A percentile compares a stretch with the other conserved stretches of the same genome.
These are phyloP conservation scores for Tolypocladium ovalisporum DNA, from an alignment of 2,329 filamentous ascomycete genomes.

Conservation along the genomic window DNA sequence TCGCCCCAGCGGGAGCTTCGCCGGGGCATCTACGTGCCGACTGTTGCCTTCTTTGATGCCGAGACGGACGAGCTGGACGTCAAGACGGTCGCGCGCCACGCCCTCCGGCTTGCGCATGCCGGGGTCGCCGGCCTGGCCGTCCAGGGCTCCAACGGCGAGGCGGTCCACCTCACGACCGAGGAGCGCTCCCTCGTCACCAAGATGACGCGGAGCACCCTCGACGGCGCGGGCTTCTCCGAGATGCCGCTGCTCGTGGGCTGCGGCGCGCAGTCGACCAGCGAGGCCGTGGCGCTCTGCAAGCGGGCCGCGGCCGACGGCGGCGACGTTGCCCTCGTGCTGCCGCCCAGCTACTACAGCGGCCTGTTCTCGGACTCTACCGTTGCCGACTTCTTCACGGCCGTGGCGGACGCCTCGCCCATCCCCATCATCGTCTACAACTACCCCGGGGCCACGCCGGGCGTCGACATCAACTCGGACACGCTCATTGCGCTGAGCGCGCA, in stretches of 20 bases:
- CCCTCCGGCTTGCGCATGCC: slow-evolving; percentile 47
- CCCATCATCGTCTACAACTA: slow-evolving; percentile 56
- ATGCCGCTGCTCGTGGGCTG: slow-evolving; percentile 60
- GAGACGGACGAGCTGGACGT: slow-evolving; percentile 51
- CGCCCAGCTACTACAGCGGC: slow-evolving; percentile 57
- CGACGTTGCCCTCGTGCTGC: slow-evolving; percentile 56
- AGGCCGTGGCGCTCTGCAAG: slow-evolving; percentile 53
- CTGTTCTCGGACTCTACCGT: slow-evolving; percentile 47
- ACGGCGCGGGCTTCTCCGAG: slow-evolving; percentile 40
- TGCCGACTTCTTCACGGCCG: slow-evolving; percentile 49
- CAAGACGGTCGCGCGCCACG: slow-evolving; percentile 36
- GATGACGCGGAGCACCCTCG: slow-evolving; percentile 50
- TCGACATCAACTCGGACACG: slow-evolving; percentile 46
- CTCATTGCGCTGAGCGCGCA: slow-evolving; percentile 40
- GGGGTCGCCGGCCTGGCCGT: slow-evolving; percentile 57
- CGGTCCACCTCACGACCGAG: slow-evolving; percentile 53
- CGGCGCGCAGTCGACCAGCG: slow-evolving; percentile 55
- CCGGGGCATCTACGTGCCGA: slow-evolving; percentile 48
- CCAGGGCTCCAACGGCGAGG: slow-evolving; percentile 65
- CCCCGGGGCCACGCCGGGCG: slow-evolving; percentile 43
- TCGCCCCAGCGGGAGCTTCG: not conserved
- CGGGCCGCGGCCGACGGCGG: slow-evolving; percentile 55
- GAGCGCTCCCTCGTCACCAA: slow-evolving; percentile 52
- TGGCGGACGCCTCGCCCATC: slow-evolving; percentile 46
- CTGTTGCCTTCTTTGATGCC: slow-evolving; percentile 47